Evolutionary conservation across 257 asterid genomes (phyloP).

Genomic region (Scutellaria barbata): DNA sequence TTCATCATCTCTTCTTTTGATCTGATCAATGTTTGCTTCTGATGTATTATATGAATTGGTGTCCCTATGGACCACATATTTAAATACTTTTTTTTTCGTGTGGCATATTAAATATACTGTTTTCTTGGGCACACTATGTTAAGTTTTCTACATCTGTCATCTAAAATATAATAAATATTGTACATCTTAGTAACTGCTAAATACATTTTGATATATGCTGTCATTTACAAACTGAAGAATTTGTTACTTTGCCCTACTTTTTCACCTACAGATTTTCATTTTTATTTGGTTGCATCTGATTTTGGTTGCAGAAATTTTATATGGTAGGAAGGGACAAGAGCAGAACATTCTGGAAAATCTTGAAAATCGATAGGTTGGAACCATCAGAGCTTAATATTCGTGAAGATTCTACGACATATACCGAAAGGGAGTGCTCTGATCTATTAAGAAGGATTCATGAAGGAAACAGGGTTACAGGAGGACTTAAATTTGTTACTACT

Average conservation of each 20-base stretch:
- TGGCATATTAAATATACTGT: not conserved
- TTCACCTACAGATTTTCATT: not conserved
- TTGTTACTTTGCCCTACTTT: constrained; percentile 19
- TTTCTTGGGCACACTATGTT: not conserved
- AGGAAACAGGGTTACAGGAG: constrained; percentile 89
- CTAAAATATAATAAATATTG: constrained; percentile 10
- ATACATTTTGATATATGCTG: not conserved
- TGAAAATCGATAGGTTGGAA: constrained; percentile 87
- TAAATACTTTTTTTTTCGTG: constrained; percentile 4
- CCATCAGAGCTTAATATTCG: constrained; percentile 75
- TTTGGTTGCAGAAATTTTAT: constrained; percentile 76
- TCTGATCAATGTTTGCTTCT: constrained; percentile 11
- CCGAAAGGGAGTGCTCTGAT: constrained; percentile 89
- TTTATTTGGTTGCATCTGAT: constrained; percentile 24
- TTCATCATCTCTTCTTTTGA: constrained; percentile 15
- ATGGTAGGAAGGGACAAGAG: constrained; percentile 96
- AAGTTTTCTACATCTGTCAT: not conserved
- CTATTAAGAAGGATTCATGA: constrained; percentile 86
- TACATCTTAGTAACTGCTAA: not conserved
- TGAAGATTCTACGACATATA: constrained; percentile 84
- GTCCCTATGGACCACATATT: not conserved
- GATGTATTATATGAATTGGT: constrained; percentile 11
- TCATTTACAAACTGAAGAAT: constrained; percentile 3
- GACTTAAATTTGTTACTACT: constrained; percentile 83
- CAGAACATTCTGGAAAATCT: constrained; percentile 83